These are phyloP conservation scores for Aeschynomene evenia DNA, from an alignment of 306 rosid species.

Conservation along the genomic window DNA sequence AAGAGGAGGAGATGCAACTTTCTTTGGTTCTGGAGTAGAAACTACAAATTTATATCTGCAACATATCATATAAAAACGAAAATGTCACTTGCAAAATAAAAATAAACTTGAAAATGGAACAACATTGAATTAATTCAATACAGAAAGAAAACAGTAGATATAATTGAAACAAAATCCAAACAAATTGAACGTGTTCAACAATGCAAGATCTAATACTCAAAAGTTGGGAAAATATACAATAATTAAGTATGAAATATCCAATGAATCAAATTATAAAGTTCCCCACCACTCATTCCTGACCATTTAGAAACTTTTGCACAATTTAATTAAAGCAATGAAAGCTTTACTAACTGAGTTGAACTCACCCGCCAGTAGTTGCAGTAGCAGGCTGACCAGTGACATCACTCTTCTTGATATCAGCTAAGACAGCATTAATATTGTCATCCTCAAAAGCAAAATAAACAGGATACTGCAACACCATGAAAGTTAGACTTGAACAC, in stretches of 20 bases:
- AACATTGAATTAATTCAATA: neutral
- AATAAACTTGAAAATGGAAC: neutral
- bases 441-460: slow-evolving; percentile 94
- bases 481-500: slow-evolving; percentile 31
- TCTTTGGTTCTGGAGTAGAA: slow-evolving; percentile 88
- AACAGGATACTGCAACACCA: slow-evolving; percentile 79
- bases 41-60: slow-evolving; percentile 94
- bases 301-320: slow-evolving; percentile 7
- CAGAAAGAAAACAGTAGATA: neutral
- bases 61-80: slow-evolving; percentile 20
- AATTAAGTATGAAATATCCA: slow-evolving; percentile 15
- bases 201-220: slow-evolving; percentile 7
- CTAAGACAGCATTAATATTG: slow-evolving; percentile 63
- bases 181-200: slow-evolving; percentile 9
- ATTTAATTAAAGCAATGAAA: slow-evolving; percentile 16
- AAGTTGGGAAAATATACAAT: neutral
- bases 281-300: slow-evolving; percentile 10
- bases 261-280: slow-evolving; percentile 16
- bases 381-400: slow-evolving; percentile 97
- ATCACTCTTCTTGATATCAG: slow-evolving; percentile 86
- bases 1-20: slow-evolving; percentile 75
- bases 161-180: slow-evolving; percentile 15
- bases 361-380: slow-evolving; percentile 98
- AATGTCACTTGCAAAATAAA: slow-evolving; percentile 15
- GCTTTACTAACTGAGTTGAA: slow-evolving; percentile 22